Evolutionary conservation across 2,329 filamentous ascomycete species (phyloP).

Genomic region (Fusarium continuum): DNA sequence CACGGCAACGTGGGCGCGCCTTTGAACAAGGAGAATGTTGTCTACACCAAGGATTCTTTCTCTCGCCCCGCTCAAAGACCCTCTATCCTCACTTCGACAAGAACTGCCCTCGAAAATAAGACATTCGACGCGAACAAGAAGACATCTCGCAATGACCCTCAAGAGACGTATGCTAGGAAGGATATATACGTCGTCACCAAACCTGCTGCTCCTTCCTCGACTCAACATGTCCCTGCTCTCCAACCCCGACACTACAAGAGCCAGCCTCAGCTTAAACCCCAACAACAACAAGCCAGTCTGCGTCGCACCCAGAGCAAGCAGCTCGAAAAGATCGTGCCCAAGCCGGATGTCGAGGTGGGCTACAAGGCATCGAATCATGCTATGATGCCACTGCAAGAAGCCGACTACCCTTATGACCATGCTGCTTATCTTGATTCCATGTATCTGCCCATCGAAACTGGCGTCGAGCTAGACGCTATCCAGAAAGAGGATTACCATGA

Average conservation of each 20-base stretch:
- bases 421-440: constrained; percentile 44
- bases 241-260: constrained; percentile 62
- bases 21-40: constrained; percentile 57
- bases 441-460: constrained; percentile 39
- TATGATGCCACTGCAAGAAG: constrained; percentile 25
- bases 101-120: constrained; percentile 38
- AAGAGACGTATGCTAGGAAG: constrained; percentile 35
- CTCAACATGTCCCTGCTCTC: constrained; percentile 39
- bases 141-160: constrained; percentile 18
- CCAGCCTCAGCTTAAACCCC: constrained; percentile 60
- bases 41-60: constrained; percentile 49
- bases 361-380: constrained; percentile 15
- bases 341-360: constrained; percentile 25
- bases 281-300: constrained; percentile 53
- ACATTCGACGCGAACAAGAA: constrained; percentile 42
- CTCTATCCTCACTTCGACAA: constrained; percentile 33
- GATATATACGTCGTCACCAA: constrained; percentile 32
- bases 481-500: constrained; percentile 40
- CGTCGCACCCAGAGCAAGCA: constrained; percentile 58
- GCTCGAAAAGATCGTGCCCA: constrained; percentile 42
- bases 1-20: constrained; percentile 39
- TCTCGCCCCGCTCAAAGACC: constrained; percentile 51
- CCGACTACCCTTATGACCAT: constrained; percentile 37
- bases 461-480: constrained; percentile 36
- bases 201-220: constrained; percentile 18